Evolutionary conservation across 345 rosid genomes (phyloP).

Genomic region (Noccaea bulbosa): DNA sequence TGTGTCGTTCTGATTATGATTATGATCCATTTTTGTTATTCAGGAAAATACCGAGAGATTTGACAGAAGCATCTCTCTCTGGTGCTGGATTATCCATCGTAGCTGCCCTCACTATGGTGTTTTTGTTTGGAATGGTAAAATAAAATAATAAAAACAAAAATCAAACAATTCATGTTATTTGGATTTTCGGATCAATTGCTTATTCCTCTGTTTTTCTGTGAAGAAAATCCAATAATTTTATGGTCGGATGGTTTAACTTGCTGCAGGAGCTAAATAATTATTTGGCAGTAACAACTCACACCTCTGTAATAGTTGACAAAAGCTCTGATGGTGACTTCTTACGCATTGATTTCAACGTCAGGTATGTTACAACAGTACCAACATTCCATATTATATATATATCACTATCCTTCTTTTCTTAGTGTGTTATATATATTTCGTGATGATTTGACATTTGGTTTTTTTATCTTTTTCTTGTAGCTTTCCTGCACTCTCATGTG

Average conservation of each 20-base stretch:
- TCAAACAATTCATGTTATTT: not conserved
- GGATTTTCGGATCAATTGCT: not conserved
- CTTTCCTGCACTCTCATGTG: slow-evolving; percentile 97
- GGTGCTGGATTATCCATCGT: slow-evolving; percentile 93
- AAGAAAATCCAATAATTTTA: slow-evolving; percentile 2
- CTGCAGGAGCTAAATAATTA: slow-evolving; percentile 86
- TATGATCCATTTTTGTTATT: slow-evolving; percentile 16
- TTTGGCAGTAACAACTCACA: slow-evolving; percentile 72
- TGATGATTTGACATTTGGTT: not conserved
- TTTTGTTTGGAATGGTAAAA: slow-evolving; percentile 97
- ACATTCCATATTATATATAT: not conserved
- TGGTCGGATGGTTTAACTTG: slow-evolving; percentile 23
- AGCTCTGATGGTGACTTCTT: slow-evolving; percentile 93
- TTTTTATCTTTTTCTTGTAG: slow-evolving; percentile 51
- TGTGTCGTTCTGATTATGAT: not conserved
- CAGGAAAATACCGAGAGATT: slow-evolving; percentile 99
- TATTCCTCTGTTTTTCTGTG: not conserved
- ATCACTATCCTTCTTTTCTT: not conserved
- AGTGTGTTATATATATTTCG: not conserved
- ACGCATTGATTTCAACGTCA: slow-evolving; percentile 89
- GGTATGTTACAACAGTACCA: slow-evolving; percentile 43
- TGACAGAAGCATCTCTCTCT: slow-evolving; percentile 95
- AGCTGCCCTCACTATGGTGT: slow-evolving; percentile 85
- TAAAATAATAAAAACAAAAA: too few relatives aligned
- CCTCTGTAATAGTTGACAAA: slow-evolving; percentile 84